Conservation (phyloP, 352 stramenopile genomes). For the Halophytophthora batemanensis region DNA sequence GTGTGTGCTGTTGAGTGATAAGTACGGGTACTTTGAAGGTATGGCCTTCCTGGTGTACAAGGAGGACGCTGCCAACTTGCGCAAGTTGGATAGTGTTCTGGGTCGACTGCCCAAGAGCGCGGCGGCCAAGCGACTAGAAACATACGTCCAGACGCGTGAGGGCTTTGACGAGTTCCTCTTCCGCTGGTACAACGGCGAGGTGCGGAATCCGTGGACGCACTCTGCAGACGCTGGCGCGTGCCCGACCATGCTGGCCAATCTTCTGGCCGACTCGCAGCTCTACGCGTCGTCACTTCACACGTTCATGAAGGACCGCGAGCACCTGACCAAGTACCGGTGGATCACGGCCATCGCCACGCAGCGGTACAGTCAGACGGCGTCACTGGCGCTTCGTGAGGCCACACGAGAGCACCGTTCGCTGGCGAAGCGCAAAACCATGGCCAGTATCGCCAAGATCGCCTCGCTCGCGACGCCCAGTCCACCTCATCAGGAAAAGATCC, state of each 20-base stretch:
- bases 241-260: slow-evolving; percentile 50
- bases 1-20: slow-evolving; percentile 61
- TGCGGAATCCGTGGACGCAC: slow-evolving; percentile 62
- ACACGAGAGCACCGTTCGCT: slow-evolving; percentile 49
- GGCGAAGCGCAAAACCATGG: slow-evolving; percentile 67
- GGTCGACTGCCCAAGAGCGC: slow-evolving; percentile 48
- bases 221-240: slow-evolving; percentile 2
- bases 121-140: slow-evolving; percentile 57
- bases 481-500: slow-evolving; percentile 26
- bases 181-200: slow-evolving; percentile 74
- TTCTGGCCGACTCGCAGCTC: slow-evolving; percentile 60
- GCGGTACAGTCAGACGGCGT: slow-evolving; percentile 57
- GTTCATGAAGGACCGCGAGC: slow-evolving; percentile 61
- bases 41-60: slow-evolving; percentile 74
- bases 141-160: slow-evolving; percentile 56
- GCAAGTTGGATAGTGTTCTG: slow-evolving; percentile 70
- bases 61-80: slow-evolving; percentile 57
- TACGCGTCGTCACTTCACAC: slow-evolving; percentile 54
- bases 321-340: slow-evolving; percentile 60
- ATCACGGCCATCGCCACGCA: slow-evolving; percentile 63
- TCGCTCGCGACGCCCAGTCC: slow-evolving; percentile 48
- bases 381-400: slow-evolving; percentile 54
- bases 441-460: slow-evolving; percentile 80
- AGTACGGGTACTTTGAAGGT: slow-evolving; percentile 78
- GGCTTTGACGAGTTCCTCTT: slow-evolving; percentile 67